phyloP scores from a whole-genome alignment of 805 yeast species.

The Teunomyces stri region DNA sequence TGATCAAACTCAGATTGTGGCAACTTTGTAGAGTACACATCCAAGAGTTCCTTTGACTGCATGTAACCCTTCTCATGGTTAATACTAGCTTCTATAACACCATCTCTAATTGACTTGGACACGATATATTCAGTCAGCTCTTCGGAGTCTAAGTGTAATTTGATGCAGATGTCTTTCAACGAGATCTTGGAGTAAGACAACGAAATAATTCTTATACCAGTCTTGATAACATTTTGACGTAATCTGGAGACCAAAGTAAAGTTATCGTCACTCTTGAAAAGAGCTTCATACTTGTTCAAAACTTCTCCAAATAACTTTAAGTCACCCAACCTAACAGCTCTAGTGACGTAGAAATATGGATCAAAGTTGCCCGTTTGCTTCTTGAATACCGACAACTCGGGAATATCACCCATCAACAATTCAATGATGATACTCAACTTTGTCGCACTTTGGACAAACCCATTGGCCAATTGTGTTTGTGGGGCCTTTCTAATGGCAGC shows the following conservation, averaged over 20 bases:
- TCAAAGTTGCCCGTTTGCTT: conserved; percentile 54
- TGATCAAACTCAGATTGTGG: conserved; percentile 90
- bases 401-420: conserved; percentile 93
- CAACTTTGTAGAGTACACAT: conserved; percentile 79
- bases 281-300: conserved; percentile 57
- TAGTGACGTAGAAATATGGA: conserved; percentile 84
- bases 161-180: conserved; percentile 88
- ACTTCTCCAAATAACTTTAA: conserved; percentile 74
- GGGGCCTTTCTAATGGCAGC: conserved; percentile 98
- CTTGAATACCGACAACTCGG: conserved; percentile 79
- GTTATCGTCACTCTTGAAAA: conserved; percentile 72
- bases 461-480: conserved; percentile 77
- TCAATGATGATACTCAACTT: conserved; percentile 87
- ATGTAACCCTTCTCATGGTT: conserved; percentile 89
- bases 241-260: conserved; percentile 82
- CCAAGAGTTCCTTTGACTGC: conserved; percentile 83
- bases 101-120: conserved; percentile 94
- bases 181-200: conserved; percentile 88
- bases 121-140: conserved; percentile 96
- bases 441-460: conserved; percentile 86
- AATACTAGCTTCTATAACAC: conserved; percentile 92
- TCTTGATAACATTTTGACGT: conserved; percentile 95
- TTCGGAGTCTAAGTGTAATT: conserved; percentile 88
- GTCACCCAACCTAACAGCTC: conserved; percentile 92
- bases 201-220: conserved; percentile 93